These are phyloP conservation scores for Drechslerella coelobrocha DNA, from an alignment of 2,329 filamentous ascomycete species.

Conservation along the genomic window DNA sequence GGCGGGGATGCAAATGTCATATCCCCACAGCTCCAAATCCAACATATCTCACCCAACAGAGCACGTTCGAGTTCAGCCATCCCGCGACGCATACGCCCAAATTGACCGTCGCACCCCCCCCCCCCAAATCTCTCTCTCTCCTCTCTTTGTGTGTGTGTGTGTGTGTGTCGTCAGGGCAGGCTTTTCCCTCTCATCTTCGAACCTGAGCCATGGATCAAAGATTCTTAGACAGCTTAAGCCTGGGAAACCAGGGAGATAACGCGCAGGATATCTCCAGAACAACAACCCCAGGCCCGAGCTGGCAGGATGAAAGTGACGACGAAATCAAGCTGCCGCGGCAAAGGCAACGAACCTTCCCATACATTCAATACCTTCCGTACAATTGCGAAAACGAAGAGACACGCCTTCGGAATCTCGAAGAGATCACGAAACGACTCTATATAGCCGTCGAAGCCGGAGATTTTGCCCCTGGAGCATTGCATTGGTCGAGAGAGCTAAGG, in stretches of 20 bases:
- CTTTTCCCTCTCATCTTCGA: background rate
- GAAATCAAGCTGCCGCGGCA: constrained; percentile 70
- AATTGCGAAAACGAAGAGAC: constrained; percentile 79
- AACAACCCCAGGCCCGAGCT: constrained; percentile 61
- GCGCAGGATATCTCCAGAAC: constrained; percentile 54
- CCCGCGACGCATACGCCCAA: no score
- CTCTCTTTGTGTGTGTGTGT: no score
- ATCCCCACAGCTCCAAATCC: no score
- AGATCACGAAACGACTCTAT: constrained; percentile 92
- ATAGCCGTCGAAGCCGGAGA: constrained; percentile 90
- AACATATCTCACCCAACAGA: no score
- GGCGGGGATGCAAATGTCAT: no score
- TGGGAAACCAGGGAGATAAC: constrained; percentile 19
- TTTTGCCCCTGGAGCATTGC: constrained; percentile 88
- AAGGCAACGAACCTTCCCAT: constrained; percentile 86
- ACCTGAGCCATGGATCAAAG: constrained; percentile 40
- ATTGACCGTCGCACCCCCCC: no score
- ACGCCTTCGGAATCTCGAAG: constrained; percentile 78
- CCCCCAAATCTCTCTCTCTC: background rate
- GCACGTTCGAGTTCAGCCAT: no score
- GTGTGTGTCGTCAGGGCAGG: no score
- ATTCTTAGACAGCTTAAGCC: constrained; percentile 36
- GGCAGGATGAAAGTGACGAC: constrained; percentile 60
- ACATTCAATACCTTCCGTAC: constrained; percentile 89
- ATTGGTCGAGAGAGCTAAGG: constrained; percentile 96